These are phyloP conservation scores for Mentha longifolia DNA, from an alignment of 257 asterid species.

Conservation along the genomic window DNA sequence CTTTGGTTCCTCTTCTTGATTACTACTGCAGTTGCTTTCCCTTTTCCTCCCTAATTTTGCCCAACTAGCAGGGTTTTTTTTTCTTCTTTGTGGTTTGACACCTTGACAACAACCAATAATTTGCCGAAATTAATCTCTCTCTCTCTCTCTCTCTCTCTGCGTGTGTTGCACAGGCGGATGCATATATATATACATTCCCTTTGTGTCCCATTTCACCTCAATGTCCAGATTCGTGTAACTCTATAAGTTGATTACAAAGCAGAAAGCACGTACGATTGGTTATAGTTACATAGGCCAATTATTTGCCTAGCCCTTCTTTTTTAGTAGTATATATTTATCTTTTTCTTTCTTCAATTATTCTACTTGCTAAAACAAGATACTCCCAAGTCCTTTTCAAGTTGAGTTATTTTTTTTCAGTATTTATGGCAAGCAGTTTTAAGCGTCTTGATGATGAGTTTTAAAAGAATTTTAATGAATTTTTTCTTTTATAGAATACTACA, in stretches of 20 bases:
- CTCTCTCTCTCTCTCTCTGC: background rate
- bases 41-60: constrained; percentile 17
- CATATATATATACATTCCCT: too few relatives aligned
- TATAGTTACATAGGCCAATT: background rate
- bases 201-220: constrained; percentile 11
- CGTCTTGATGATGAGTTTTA: too few relatives aligned
- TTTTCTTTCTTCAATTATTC: background rate
- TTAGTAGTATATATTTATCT: background rate
- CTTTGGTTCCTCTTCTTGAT: too few relatives aligned
- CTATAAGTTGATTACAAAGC: background rate
- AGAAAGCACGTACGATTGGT: too few relatives aligned
- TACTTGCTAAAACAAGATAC: too few relatives aligned
- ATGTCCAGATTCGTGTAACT: constrained; percentile 13
- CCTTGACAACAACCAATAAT: constrained; percentile 30
- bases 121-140: background rate
- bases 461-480: too few relatives aligned
- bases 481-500: too few relatives aligned
- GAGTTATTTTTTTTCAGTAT: too few relatives aligned
- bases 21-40: background rate
- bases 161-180: background rate
- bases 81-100: constrained; percentile 19
- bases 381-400: too few relatives aligned
- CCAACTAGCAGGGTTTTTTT: constrained; percentile 13
- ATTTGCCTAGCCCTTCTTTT: background rate
- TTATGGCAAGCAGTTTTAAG: too few relatives aligned